Evolutionary conservation across 1,284 basidiomycete species (phyloP).

Genomic region (Apiotrichum siamense): DNA sequence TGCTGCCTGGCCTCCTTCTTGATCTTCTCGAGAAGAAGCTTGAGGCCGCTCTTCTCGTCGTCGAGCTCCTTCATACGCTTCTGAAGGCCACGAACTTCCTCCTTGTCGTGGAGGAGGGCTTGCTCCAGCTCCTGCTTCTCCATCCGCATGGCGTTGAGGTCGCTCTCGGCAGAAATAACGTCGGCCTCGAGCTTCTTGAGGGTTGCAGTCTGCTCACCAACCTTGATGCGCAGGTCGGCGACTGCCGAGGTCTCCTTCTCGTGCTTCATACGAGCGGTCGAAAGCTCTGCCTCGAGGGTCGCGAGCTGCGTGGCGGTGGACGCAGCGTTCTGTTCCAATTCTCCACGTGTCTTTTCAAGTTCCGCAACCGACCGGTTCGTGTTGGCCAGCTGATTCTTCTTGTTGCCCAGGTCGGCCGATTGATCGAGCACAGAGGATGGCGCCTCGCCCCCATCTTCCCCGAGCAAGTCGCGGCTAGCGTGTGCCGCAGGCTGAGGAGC

Average conservation of each 20-base stretch:
- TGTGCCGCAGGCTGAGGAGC: too few species aligned
- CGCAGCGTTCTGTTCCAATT: constrained; percentile 48
- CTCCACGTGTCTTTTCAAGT: constrained; percentile 36
- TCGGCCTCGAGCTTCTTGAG: constrained; percentile 73
- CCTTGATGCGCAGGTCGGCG: constrained; percentile 65
- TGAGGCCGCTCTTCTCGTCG: constrained; percentile 65
- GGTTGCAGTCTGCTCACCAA: constrained; percentile 63
- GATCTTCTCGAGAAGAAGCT: constrained; percentile 73
- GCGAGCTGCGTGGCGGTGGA: constrained; percentile 58
- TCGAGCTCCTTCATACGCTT: constrained; percentile 77
- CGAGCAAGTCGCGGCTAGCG: constrained; percentile 41
- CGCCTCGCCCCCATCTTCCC: constrained; percentile 31
- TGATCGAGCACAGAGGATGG: constrained; percentile 41
- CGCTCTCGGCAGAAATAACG: constrained; percentile 84
- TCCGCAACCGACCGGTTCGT: constrained; percentile 54
- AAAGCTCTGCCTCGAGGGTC: constrained; percentile 46
- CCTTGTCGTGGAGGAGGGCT: constrained; percentile 80
- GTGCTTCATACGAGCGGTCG: constrained; percentile 58
- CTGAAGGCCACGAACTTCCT: constrained; percentile 83
- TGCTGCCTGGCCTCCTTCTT: constrained; percentile 94
- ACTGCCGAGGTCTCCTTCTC: constrained; percentile 77
- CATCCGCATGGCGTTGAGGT: constrained; percentile 77
- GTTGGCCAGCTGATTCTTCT: constrained; percentile 74
- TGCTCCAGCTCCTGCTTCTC: constrained; percentile 94
- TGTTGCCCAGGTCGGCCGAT: constrained; percentile 70